Percentiles rank a stretch among this genome's conserved stretches.
phyloP scores from a whole-genome alignment of 768 basidiomycete genomes.

The Trametes gibbosa region DNA sequence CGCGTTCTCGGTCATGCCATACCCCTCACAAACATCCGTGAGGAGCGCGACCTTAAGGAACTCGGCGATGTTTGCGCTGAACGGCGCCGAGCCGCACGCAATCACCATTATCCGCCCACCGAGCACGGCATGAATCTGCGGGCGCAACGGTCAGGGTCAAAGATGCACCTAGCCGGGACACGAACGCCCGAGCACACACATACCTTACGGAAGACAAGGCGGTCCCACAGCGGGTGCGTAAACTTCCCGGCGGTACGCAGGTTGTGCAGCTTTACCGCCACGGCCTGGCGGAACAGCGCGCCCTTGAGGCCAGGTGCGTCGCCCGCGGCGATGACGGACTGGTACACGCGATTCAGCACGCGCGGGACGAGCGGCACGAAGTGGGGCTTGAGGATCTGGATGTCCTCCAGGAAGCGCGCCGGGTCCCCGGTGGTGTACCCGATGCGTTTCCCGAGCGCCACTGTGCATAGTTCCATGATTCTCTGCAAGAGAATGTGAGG shows the following conservation, averaged over 20 bases:
- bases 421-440: slow-evolving; percentile 90
- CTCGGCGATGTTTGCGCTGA: slow-evolving; percentile 79
- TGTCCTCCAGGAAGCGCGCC: slow-evolving; percentile 84
- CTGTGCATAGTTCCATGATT: slow-evolving; percentile 49
- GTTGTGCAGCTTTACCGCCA: slow-evolving; percentile 71
- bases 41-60: slow-evolving; percentile 83
- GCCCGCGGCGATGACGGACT: slow-evolving; percentile 69
- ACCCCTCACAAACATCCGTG: slow-evolving; percentile 80
- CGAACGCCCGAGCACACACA: slow-evolving; percentile 7
- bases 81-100: slow-evolving; percentile 84
- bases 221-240: slow-evolving; percentile 86
- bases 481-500: slow-evolving; percentile 38
- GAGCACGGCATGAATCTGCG: slow-evolving; percentile 74
- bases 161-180: background rate
- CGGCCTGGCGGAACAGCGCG: slow-evolving; percentile 76
- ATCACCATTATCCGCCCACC: slow-evolving; percentile 75
- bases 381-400: slow-evolving; percentile 78
- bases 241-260: slow-evolving; percentile 64
- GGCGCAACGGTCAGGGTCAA: background rate
- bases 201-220: slow-evolving; percentile 90
- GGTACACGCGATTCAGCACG: slow-evolving; percentile 83
- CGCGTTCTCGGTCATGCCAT: slow-evolving; percentile 88
- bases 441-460: slow-evolving; percentile 65
- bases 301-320: slow-evolving; percentile 77
- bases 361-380: slow-evolving; percentile 87